phyloP scores from a whole-genome alignment of 768 basidiomycete species.

The Russula sp. region DNA sequence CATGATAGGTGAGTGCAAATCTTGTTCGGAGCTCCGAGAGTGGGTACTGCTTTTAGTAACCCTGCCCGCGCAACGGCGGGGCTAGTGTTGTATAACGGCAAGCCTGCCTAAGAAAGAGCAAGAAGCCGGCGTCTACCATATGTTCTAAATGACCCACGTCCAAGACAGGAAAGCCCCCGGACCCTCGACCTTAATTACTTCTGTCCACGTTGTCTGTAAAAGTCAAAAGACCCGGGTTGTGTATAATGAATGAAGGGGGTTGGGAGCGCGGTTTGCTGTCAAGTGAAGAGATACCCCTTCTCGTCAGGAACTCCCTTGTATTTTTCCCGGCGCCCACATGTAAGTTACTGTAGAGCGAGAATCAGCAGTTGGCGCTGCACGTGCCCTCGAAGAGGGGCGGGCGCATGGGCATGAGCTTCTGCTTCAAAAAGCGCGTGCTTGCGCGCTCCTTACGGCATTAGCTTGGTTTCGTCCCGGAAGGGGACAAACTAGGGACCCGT shows the following conservation, averaged over 20 bases:
- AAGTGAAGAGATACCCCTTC: not conserved
- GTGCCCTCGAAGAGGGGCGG: not conserved
- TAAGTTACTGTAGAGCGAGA: not conserved
- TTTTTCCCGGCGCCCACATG: slow-evolving; percentile 1
- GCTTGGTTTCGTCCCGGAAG: not conserved
- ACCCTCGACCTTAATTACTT: not conserved
- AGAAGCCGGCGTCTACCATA: too few species aligned
- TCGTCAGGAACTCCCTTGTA: slow-evolving; percentile 9
- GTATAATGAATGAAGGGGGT: not conserved
- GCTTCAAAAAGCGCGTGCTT: not conserved
- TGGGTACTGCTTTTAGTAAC: not conserved
- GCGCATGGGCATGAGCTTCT: not conserved
- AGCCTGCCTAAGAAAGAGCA: too few species aligned
- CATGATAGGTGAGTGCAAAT: not conserved
- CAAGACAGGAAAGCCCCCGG: not conserved
- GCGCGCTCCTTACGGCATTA: not conserved
- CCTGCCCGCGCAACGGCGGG: not conserved
- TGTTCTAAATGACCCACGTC: not conserved
- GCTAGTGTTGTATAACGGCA: not conserved
- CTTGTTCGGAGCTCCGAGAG: not conserved
- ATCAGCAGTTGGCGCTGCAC: not conserved
- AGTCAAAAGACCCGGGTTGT: not conserved
- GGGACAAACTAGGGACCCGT: not conserved
- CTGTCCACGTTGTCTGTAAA: not conserved
- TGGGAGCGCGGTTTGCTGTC: not conserved